Evolutionary conservation across 768 basidiomycete species (phyloP).

Genomic region (Termitomyces sp.): DNA sequence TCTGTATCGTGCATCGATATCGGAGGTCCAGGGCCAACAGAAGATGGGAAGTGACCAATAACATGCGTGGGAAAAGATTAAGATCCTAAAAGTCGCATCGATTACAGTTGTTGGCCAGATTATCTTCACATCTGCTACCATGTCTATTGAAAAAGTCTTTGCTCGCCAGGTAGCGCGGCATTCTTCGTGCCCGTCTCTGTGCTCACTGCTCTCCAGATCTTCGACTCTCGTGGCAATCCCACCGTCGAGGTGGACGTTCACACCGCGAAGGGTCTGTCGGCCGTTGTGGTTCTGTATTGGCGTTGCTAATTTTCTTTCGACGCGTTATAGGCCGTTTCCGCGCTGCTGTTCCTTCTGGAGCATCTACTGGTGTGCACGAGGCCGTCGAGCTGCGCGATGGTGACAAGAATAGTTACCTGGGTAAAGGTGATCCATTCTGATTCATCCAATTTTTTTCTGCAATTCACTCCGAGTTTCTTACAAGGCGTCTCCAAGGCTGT

Average conservation of each 20-base stretch:
- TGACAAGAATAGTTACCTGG: constrained; percentile 88
- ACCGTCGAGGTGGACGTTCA: constrained; percentile 91
- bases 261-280: constrained; percentile 72
- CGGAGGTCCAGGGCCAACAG: background rate
- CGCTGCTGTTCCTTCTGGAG: constrained; percentile 94
- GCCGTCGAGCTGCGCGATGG: constrained; percentile 98
- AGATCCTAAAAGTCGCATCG: constrained; percentile 31
- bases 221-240: constrained; percentile 98
- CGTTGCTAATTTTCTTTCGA: constrained; percentile 4
- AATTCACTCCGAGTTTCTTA: constrained; percentile 7
- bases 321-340: constrained; percentile 74
- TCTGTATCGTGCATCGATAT: background rate
- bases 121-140: constrained; percentile 33
- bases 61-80: constrained; percentile 36
- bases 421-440: constrained; percentile 67
- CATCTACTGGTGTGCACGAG: constrained; percentile 97
- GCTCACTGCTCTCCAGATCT: constrained; percentile 62
- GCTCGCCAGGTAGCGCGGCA: constrained; percentile 74
- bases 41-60: constrained; percentile 4
- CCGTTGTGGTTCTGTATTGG: background rate
- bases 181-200: constrained; percentile 7
- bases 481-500: constrained; percentile 93
- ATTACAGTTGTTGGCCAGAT: constrained; percentile 24
- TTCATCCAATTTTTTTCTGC: constrained; percentile 1
- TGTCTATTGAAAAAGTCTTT: constrained; percentile 90